Base-by-base conservation (phyloP, 108 stramenopile genomes). In the Pseudonitzschia multistriata region DNA sequence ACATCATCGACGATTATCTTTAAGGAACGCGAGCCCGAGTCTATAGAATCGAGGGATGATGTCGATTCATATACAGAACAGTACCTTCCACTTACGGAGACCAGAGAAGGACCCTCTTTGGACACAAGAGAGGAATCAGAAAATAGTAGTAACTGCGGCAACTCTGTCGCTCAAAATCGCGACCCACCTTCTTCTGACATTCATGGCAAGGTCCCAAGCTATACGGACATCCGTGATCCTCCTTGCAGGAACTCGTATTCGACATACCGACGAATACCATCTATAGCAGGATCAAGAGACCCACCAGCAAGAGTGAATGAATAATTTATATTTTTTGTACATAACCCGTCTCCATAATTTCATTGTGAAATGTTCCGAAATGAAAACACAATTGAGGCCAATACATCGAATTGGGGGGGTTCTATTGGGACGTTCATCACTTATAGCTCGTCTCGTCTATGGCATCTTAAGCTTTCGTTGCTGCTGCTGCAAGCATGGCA, bases 221-320 rank as follows among this genome's bases (percentile, higher is more conserved):
- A 25, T 55, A 14, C 29, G 5, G 29, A 55, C 22, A 14, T 55
- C 27, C 54, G 27, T 25, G 54, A 55, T 55, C 54, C 54, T 14
- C 54, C 54, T 55, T 55, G 24, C 22, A 30, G 27, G n/a, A 6
- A 55, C 27, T 55, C 54, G 29, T 55, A 55, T 55, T 55, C 54
- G 2, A 55, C 54, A 25, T 55, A 55, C 27, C 22, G 27, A 0
- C 54, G 29, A 25, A 30, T 3, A 55, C 4, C 13, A 27, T 55
- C 29, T 14, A 55, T 55, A n/a, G 14, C 54, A 27, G 27, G 13
- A 27, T 55, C 54, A 55, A 55, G 29, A 55, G 54, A 55, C 29
- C 54, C 54, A 30, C 54, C 54, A 27, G 13, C 54, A 55, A 55
- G 11, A 55, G 27, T 30, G 31, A 35, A 35, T 30, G 57, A 59